Base-by-base conservation (phyloP, 2,329 filamentous ascomycete genomes). In the Phialocephala sp. region DNA sequence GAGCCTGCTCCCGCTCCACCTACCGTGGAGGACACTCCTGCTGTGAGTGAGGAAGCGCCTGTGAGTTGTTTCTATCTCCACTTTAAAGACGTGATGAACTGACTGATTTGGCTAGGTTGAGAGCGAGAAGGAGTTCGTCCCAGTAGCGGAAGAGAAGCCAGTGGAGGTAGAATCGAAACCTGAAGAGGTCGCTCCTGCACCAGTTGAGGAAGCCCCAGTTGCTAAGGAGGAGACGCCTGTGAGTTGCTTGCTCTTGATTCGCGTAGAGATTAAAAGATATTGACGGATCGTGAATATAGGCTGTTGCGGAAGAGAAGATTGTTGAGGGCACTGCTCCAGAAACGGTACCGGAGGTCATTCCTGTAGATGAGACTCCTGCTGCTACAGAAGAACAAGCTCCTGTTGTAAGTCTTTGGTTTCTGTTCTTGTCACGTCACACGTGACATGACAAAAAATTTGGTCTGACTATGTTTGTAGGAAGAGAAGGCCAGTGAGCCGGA, bases 291-390 rank as follows among this genome's bases (percentile, higher is more conserved):
- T 41, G 12, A 3, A 8, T 3, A 41, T 32, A 41, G 37, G 37
- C 37, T 41, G 24, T 15, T 18, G 24, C 35, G 20, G 50, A 55
- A 55, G 24, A 18, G 8, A 55, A 55, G 32, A 2, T 14, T 27
- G 47, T 22, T 22, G 47, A 52, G 24, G 18, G n/a, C 9, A 4
- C 47, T 52, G 47, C 20, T 27, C 47, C 47, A n/a, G 47, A 20
- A 52, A 3, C 24, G 2, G 12, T 5, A 14, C 47, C 12, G 3
- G 47, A 52, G 12, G 2, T 22, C 18, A 5, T 22, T 18, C 18
- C 47, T 27, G 59, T 55, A 8, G 59, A 61, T 11, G 45, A 61
- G 47, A 41, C 59, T 22, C 45, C 59, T n/a, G 45, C 47, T 52
- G 15, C 24, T 12, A n/a, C 11, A n/a, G 47, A 52, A 32, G 27